phyloP scores from a whole-genome alignment of 2,329 filamentous ascomycete genomes.

The Arthroderma sp. region DNA sequence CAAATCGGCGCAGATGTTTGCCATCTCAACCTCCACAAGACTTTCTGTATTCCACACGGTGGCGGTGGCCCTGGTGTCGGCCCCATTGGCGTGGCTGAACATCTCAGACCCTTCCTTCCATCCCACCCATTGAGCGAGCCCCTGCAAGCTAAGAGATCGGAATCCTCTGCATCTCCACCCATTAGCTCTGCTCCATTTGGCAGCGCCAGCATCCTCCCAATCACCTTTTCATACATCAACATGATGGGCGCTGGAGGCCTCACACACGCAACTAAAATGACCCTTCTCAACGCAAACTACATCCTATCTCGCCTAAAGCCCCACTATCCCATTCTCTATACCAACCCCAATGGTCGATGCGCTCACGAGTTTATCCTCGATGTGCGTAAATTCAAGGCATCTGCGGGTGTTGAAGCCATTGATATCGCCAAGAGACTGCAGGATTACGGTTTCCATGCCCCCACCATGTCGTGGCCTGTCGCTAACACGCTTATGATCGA shows the following conservation, averaged over 20 bases:
- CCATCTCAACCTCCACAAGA: constrained; percentile 96
- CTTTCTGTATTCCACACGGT: constrained; percentile 94
- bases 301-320: constrained; percentile 74
- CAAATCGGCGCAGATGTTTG: constrained; percentile 94
- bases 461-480: constrained; percentile 94
- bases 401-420: constrained; percentile 74
- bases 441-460: constrained; percentile 94
- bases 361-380: constrained; percentile 97
- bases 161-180: constrained; percentile 39
- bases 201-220: constrained; percentile 81
- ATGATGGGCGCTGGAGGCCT: constrained; percentile 80
- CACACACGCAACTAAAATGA: constrained; percentile 79
- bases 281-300: constrained; percentile 94
- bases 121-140: constrained; percentile 49
- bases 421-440: constrained; percentile 94
- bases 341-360: constrained; percentile 73
- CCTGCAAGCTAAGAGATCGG: constrained; percentile 26
- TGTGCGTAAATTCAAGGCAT: constrained; percentile 68
- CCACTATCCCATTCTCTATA: constrained; percentile 87
- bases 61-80: constrained; percentile 89
- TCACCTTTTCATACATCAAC: constrained; percentile 89
- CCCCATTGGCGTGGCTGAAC: constrained; percentile 78
- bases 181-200: constrained; percentile 76
- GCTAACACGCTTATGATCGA: constrained; percentile 96
- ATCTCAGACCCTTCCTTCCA: constrained; percentile 65